Evolutionary conservation across 371 early-diverging fungal genomes (phyloP), one percentile per base, ranked within the genome.

Genomic region (Mortierella sp.): DNA sequence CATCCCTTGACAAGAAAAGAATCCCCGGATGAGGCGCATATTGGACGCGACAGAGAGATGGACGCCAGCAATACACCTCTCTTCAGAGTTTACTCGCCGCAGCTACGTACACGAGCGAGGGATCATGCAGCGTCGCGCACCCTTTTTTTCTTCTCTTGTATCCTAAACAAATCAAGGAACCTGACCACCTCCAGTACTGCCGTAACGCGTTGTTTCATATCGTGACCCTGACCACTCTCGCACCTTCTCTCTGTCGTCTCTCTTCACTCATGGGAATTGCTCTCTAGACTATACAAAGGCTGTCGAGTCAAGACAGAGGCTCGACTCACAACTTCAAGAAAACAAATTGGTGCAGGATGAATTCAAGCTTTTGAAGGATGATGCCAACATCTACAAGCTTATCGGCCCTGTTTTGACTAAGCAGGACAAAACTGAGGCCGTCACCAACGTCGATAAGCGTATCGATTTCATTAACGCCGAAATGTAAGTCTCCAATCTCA

Each of bases 331-430:
- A 83, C 88, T 96, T 41, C 94, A 95, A 76, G 98, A 98, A 80
- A 98, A 98, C 86, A 96, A 96, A 76, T 78, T 95, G 71, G 97
- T 98, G 53, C 87, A 93, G 77, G 92, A 93, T 86, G 98, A 98
- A 89, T 96, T 98, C 81, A 88, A 92, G 65, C 77, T 89, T 52
- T 79, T 98, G 64, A 91, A 94, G 59, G 92, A 90, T 58, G 94
- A 94, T 52, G 89, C 96, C 57, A 92, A 91, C 66, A 92, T 98
- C 38, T 98, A 93, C 88, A 98, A 98, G 83, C 86, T 98, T 67
- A 93, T 97, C 70, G 99, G 98, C 0, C 97, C 99, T 41, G 97
- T 97, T 22, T 88, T 98, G 24, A 95, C 97, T 16, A 96, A 94
- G 86, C 97, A 98, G 84, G 97, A 97, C 13, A 89, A 87, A 67